Evolutionary conservation across 345 rosid genomes (phyloP), one percentile per base, ranked within the genome.

Genomic region (Eucalyptus polybractea): DNA sequence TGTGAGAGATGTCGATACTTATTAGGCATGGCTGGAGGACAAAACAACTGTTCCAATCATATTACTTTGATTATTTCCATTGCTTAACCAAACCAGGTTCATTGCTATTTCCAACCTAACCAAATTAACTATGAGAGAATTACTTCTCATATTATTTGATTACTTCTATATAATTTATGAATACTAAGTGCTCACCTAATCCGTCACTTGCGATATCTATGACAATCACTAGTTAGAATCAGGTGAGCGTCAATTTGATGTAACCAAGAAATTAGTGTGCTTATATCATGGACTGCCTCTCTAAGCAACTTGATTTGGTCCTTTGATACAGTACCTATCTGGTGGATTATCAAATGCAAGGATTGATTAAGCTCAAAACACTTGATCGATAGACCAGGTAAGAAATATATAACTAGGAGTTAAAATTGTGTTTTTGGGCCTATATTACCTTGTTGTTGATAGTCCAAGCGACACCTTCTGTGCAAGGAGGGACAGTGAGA

Each of bases 401-500:
- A 69, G 80, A 69, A 69, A 69, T 33, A 16, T 31, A 15, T 4
- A 31, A 15, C 19, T 69, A 69, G 11, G 42, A 69, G 42, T 16
- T 14, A 8, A 7, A 65, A 15, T 19, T n/a, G 80, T 16, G 24
- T 15, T 31, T 7, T 17, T 16, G 80, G 42, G 42, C 80, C 4
- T 67, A 1, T 33, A 42, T 54, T 21, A 97, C 98, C 94, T 93
- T 90, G 54, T 88, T 90, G 92, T 92, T 87, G 87, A 96, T 92
- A 88, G 91, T 94, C 98, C 98, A 95, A 88, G 88, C 88, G 83
- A 97, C 97, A 88, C 93, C 95, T 94, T 97, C 93, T 6, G 95
- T 92, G 90, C 98, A 97, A 67, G 98, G 98, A 91, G 98, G 97
- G 51, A 93, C 91, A 3, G 98, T 95, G 67, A 97, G 97, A 5